phyloP scores from a whole-genome alignment of 2,329 filamentous ascomycete genomes.

The Xylaria multiplex region DNA sequence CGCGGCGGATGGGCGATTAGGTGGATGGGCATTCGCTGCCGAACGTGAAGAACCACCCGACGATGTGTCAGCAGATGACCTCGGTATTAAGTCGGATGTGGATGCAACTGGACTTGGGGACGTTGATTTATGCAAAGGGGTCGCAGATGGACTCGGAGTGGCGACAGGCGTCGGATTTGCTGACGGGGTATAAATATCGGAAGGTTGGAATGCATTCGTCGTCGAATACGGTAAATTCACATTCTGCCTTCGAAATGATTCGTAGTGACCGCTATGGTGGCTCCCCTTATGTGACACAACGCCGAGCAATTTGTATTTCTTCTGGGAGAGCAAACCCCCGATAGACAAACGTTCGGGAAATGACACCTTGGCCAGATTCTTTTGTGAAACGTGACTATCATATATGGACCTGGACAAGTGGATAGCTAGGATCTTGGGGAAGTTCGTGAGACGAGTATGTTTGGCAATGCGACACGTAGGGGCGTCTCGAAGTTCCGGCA shows the following conservation, averaged over 20 bases:
- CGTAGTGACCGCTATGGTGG: conserved; percentile 96
- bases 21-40: conserved; percentile 32
- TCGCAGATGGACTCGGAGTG: conserved; percentile 56
- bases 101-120: conserved; percentile 57
- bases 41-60: conserved; percentile 52
- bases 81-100: conserved; percentile 59
- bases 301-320: conserved; percentile 84
- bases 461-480: conserved; percentile 87
- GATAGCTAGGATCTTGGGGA: conserved; percentile 89
- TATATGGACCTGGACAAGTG: conserved; percentile 95
- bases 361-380: conserved; percentile 92
- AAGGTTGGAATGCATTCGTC: conserved; percentile 78
- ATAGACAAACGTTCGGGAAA: conserved; percentile 90
- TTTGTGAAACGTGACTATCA: conserved; percentile 81
- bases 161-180: conserved; percentile 61
- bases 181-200: conserved; percentile 75
- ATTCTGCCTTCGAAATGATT: conserved; percentile 91
- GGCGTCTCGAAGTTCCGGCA: conserved; percentile 78
- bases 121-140: conserved; percentile 53
- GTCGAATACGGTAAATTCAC: conserved; percentile 83
- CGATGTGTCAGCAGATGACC: conserved; percentile 50
- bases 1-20: conserved; percentile 38
- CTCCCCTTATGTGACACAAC: conserved; percentile 95
- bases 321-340: conserved; percentile 80
- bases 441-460: conserved; percentile 85